Conservation (phyloP, 768 basidiomycete species). For the Rhodocollybia butyracea region DNA sequence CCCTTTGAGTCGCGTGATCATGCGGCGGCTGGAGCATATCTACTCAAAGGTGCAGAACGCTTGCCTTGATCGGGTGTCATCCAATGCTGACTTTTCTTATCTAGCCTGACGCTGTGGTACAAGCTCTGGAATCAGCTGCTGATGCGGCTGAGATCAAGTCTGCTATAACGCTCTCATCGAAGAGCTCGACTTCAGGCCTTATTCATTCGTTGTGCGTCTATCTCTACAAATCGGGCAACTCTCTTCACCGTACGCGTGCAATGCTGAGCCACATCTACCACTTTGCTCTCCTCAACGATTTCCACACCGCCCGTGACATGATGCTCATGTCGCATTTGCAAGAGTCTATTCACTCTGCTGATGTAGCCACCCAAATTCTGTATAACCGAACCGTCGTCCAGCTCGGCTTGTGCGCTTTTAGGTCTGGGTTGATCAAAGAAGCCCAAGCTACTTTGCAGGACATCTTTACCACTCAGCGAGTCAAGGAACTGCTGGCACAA, state of each 20-base stretch:
- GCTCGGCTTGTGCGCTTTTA: slow-evolving; percentile 95
- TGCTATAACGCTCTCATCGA: slow-evolving; percentile 51
- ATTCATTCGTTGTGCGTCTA: slow-evolving; percentile 88
- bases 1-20: slow-evolving; percentile 81
- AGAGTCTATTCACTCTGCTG: slow-evolving; percentile 93
- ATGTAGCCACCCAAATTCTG: slow-evolving; percentile 94
- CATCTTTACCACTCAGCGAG: slow-evolving; percentile 93
- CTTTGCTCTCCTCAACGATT: slow-evolving; percentile 94
- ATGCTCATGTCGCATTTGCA: slow-evolving; percentile 98
- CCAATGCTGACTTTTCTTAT: slow-evolving; percentile 13
- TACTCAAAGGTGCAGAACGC: slow-evolving; percentile 80
- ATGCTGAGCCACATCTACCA: slow-evolving; percentile 99
- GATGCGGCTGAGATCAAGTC: slow-evolving; percentile 59
- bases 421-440: slow-evolving; percentile 91
- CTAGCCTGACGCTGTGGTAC: slow-evolving; percentile 90
- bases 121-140: slow-evolving; percentile 78
- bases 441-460: slow-evolving; percentile 90
- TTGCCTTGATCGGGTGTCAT: neutral
- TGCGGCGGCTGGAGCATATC: slow-evolving; percentile 95
- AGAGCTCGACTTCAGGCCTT: slow-evolving; percentile 64
- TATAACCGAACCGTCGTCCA: slow-evolving; percentile 98
- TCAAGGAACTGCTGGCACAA: slow-evolving; percentile 96
- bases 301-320: slow-evolving; percentile 96
- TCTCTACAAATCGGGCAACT: slow-evolving; percentile 89
- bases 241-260: slow-evolving; percentile 90